Evolutionary conservation across 2,329 filamentous ascomycete species (phyloP), one percentile per base, ranked within the genome.

Genomic region (Karstenula rhodostoma): DNA sequence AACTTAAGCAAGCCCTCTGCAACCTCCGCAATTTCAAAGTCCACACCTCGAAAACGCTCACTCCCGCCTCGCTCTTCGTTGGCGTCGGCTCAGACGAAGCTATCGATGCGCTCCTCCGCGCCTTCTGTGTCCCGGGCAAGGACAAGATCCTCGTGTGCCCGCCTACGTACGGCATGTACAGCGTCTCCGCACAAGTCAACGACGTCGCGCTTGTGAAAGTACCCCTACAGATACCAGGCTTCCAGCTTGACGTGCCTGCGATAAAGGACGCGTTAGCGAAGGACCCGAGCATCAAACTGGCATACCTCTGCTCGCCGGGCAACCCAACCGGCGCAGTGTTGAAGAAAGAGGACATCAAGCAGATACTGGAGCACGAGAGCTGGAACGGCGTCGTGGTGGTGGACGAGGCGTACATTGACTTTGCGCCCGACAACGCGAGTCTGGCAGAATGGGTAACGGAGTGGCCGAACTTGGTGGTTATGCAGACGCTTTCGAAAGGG

Each of bases 101-200:
- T 65, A 97, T 99, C 75, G 95, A 99, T 80, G 93, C 92, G 6
- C 86, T 99, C 43, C 86, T 99, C 61, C 90, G 95, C 56, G 95
- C 92, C 79, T 99, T 99, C 83, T 99, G 95, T 80, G 82, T 88
- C 1, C 95, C 95, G 0, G 92, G 90, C 48, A 85, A 85, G 67
- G 95, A 99, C 80, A 93, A 91, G 75, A 96, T 99, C 75, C 86
- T 99, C 37, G 94, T 93, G 44, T 98, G 94, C 74, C 95, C 95
- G 19, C 95, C 95, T 0, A 99, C 95, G 0, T 99, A 99, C 78
- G 95, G 95, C 80, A 99, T 99, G 95, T 99, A 99, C 83, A 84
- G 88, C 49, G 95, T 99, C 19, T 96, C 92, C 7, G 95, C 95
- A 0, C 91, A 96, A 75, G 90, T 97, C 68, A 99, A 99, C 81